Evolutionary conservation across 805 yeast genomes (phyloP).

Genomic region (Saccharomycopsis fibuligera): DNA sequence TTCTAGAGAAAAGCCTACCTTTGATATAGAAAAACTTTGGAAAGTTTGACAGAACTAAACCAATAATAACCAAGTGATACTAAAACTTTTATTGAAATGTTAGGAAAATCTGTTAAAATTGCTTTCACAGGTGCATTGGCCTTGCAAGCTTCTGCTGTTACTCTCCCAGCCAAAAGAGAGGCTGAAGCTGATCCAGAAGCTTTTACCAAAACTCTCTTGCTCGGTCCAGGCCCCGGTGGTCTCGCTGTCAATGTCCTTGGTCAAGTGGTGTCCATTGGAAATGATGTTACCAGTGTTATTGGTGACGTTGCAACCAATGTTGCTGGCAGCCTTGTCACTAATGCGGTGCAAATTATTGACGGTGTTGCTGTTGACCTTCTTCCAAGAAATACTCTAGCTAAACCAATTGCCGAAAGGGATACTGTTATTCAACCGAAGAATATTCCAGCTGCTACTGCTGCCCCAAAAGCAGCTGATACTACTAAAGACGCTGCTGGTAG

Average conservation of each 20-base stretch:
- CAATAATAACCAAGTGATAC: too few species aligned
- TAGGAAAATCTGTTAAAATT: too few species aligned
- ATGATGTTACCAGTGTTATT: slow-evolving; percentile 7
- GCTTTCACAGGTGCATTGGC: background rate
- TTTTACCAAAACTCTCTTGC: background rate
- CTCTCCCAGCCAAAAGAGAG: background rate
- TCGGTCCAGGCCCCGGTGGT: slow-evolving; percentile 13
- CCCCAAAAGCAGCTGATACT: background rate
- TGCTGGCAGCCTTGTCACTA: slow-evolving; percentile 6
- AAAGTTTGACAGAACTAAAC: too few species aligned
- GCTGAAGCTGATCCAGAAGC: slow-evolving; percentile 2
- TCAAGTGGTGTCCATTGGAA: slow-evolving; percentile 1
- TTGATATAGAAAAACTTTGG: too few species aligned
- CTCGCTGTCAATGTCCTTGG: slow-evolving; percentile 1
- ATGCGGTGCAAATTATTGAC: slow-evolving; percentile 8
- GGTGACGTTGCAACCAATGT: slow-evolving; percentile 5
- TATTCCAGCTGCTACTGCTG: background rate
- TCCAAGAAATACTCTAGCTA: background rate
- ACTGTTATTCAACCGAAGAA: too few species aligned
- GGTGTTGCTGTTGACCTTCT: slow-evolving; percentile 3
- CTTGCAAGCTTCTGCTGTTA: too few species aligned
- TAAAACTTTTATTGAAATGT: too few species aligned
- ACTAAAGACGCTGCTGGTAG: slow-evolving; percentile 1
- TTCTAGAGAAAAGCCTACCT: too few species aligned
- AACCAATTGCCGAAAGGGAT: background rate